Percentiles rank a stretch among this genome's conserved stretches.
Conservation (phyloP, 139 green algal genomes). For the Chlamydomonas schloesseri region DNA sequence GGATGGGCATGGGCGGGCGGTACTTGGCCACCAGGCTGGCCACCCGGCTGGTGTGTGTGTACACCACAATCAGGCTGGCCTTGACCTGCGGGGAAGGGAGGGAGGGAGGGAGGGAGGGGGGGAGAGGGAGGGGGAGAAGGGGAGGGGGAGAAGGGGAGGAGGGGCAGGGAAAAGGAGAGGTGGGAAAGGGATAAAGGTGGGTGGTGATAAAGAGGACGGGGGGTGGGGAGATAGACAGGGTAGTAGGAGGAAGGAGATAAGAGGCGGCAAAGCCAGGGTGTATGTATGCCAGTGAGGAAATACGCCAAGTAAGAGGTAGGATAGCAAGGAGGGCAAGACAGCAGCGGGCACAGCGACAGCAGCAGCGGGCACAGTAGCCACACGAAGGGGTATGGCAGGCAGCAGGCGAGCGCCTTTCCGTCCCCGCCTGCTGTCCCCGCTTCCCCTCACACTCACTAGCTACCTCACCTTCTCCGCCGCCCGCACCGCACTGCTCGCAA, state of each 20-base stretch:
- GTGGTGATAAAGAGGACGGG: neutral
- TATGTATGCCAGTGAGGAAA: too few species aligned
- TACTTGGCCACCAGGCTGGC: conserved; percentile 88
- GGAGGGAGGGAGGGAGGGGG: neutral
- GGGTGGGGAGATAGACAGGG: neutral
- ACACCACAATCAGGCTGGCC: conserved; percentile 87
- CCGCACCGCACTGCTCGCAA: conserved; percentile 85
- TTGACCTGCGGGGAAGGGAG: conserved; percentile 22
- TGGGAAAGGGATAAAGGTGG: neutral
- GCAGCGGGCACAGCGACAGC: too few species aligned
- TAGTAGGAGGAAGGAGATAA: neutral
- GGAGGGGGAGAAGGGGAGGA: neutral
- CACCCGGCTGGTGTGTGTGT: conserved; percentile 78
- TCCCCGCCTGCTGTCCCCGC: too few species aligned
- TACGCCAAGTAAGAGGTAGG: too few species aligned
- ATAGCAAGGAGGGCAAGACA: too few species aligned
- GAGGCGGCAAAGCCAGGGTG: neutral
- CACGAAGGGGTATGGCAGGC: too few species aligned
- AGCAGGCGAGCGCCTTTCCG: too few species aligned
- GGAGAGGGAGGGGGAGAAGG: neutral
- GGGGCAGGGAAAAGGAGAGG: neutral
- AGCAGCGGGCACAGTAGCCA: too few species aligned
- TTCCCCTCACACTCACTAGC: too few species aligned
- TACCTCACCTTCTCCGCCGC: conserved; percentile 87
- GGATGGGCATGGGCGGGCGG: conserved; percentile 87